Evolutionary conservation across 2,329 filamentous ascomycete genomes (phyloP).

Genomic region (Colletotrichum magnum): DNA sequence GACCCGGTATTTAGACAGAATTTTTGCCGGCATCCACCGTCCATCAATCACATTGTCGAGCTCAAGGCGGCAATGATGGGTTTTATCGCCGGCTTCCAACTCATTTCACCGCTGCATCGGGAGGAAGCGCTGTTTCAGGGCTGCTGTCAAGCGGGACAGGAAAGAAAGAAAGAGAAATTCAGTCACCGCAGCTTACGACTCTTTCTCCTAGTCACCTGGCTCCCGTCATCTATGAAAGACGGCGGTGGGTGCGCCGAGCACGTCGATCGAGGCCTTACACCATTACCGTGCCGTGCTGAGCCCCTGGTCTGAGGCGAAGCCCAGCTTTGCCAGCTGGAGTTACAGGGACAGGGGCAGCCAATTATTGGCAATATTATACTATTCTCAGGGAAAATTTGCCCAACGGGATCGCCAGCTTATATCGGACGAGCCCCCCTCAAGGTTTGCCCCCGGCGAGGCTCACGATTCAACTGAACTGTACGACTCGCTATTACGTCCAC

Average conservation of each 20-base stretch:
- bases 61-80: slow-evolving; percentile 5
- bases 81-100: neutral
- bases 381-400: neutral
- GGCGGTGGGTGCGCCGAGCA: neutral
- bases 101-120: neutral
- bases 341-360: too few relatives aligned
- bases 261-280: neutral
- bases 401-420: neutral
- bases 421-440: neutral
- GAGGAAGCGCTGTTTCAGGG: neutral
- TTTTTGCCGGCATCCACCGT: slow-evolving; percentile 6
- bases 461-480: neutral
- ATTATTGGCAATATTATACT: slow-evolving; percentile 1
- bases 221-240: neutral
- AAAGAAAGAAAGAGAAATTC: neutral
- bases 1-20: neutral
- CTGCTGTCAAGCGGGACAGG: neutral
- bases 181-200: too few relatives aligned
- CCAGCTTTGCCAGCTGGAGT: too few relatives aligned
- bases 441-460: neutral
- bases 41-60: neutral
- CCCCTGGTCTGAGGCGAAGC: neutral
- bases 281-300: neutral
- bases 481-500: neutral
- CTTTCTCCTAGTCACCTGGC: neutral